A percentile compares a stretch with the other conserved stretches of the same genome.
These are phyloP conservation scores for Vaccinium corymbosum DNA, from an alignment of 148 eudicot genomes.

Conservation along the genomic window DNA sequence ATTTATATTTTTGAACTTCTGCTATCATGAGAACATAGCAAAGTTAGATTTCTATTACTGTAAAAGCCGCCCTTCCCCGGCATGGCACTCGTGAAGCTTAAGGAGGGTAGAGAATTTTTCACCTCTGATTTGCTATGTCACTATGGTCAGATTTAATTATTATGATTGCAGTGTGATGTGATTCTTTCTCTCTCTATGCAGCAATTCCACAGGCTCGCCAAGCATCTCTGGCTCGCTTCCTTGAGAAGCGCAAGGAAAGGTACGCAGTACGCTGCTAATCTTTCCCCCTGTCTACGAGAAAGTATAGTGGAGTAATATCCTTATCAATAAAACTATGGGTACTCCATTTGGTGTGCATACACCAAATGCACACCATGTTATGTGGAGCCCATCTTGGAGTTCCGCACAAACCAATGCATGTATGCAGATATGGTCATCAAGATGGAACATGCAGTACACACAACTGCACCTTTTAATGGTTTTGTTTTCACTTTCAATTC, in stretches of 20 bases:
- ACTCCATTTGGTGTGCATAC: too few species aligned
- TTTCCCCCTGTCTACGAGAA: neutral
- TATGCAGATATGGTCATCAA: neutral
- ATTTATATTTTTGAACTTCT: neutral
- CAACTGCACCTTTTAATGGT: neutral
- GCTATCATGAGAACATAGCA: neutral
- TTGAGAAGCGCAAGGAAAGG: constrained; percentile 73
- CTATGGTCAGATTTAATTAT: neutral
- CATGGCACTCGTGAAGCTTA: neutral
- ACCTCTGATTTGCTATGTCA: neutral
- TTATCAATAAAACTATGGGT: too few species aligned
- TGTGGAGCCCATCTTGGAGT: too few species aligned
- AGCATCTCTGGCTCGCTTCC: constrained; percentile 61
- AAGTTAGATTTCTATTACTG: neutral
- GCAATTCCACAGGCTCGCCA: constrained; percentile 61
- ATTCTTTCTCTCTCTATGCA: constrained; percentile 22
- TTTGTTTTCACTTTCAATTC: neutral
- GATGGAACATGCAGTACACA: neutral
- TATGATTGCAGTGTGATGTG: neutral
- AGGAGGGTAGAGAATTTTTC: neutral
- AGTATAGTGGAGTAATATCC: neutral
- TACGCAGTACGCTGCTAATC: constrained; percentile 36
- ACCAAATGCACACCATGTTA: too few species aligned
- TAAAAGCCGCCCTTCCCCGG: neutral
- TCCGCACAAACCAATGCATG: too few species aligned